A percentile compares a stretch with the other conserved stretches of the same genome.
Conservation (phyloP, 2,329 filamentous ascomycete genomes). For the Aureobasidium sp. region DNA sequence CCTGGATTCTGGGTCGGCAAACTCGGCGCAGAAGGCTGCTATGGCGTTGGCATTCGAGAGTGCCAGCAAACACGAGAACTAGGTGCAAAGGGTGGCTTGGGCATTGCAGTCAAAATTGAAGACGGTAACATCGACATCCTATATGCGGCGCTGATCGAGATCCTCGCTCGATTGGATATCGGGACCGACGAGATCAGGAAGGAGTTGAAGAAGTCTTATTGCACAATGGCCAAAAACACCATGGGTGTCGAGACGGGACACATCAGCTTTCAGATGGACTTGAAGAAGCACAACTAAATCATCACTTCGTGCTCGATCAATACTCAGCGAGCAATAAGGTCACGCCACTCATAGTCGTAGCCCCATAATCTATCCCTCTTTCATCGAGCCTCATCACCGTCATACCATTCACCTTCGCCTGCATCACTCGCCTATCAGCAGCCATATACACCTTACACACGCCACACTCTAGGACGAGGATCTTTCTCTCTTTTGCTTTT, state of each 20-base stretch:
- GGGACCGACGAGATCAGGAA: slow-evolving; percentile 24
- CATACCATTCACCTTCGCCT: no score
- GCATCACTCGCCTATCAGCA: no score
- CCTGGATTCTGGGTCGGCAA: slow-evolving; percentile 36
- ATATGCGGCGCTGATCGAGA: slow-evolving; percentile 36
- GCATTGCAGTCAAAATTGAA: slow-evolving; percentile 41
- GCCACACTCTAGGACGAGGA: no score
- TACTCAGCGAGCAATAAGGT: no score
- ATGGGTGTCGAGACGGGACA: slow-evolving; percentile 30
- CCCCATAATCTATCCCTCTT: no score
- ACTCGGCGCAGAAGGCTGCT: slow-evolving; percentile 42
- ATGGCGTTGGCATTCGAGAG: slow-evolving; percentile 35
- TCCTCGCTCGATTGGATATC: slow-evolving; percentile 36
- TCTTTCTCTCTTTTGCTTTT: no score
- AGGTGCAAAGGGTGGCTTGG: slow-evolving; percentile 32
- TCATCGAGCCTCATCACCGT: no score
- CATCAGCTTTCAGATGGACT: neutral
- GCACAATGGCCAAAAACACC: slow-evolving; percentile 30
- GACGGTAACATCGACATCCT: slow-evolving; percentile 38
- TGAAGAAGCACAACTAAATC: neutral
- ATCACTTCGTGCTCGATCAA: no score
- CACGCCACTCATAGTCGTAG: no score
- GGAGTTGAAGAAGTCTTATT: slow-evolving; percentile 27
- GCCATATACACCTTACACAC: no score
- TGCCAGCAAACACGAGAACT: slow-evolving; percentile 26